Base-by-base conservation (phyloP, 352 stramenopile species). In the Phytophthora macrochlamydospora region DNA sequence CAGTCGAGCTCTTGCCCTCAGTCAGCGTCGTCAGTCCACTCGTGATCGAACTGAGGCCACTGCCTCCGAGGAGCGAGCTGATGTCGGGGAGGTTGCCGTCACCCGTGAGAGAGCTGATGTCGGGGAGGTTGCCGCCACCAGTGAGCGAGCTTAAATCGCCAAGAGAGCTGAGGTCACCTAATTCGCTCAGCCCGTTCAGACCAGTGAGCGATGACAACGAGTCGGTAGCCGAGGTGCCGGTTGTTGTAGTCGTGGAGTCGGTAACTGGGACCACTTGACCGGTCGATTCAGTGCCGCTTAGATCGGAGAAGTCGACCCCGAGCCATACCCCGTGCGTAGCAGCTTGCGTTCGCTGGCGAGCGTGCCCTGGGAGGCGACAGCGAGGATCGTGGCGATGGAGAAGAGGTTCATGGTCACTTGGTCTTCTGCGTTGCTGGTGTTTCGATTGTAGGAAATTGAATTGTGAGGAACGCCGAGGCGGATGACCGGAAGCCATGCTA, bases 151-250 rank as follows among this genome's bases (percentile, higher is more conserved):
- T 49, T n/a, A 49, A n/a, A 28, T 49, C 43, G 29, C 12, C 13
- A 28, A 49, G 43, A 49, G 43, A 49, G 43, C 43, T 49, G 5
- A 49, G 43, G 43, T 29, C 43, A 5, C 13, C 6, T 24, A 24
- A 24, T 24, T 24, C 18, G 18, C 18, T 24, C 18, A 24, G 18
- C 18, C 18, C 18, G 18, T 24, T 24, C 3, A 49, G 7, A 49
- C 43, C 43, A 49, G 43, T 49, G 18, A 51, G 37, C 0, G 57
- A 64, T 7, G 48, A 51, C 4, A 64, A 48, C 8, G 56, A 55
- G 46, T 63, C n/a, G 13, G 56, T 56, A 18, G 4, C 8, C 38
- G 38, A 14, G 3, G 38, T 12, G 8, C 18, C 18, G 18, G 18
- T 24, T 24, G 38, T 45, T 9, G 3, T 12, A 13, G 38, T 45